These are phyloP conservation scores for Acanthamoeba triangularis DNA, from an alignment of 208 protist genomes.

Conservation along the genomic window DNA sequence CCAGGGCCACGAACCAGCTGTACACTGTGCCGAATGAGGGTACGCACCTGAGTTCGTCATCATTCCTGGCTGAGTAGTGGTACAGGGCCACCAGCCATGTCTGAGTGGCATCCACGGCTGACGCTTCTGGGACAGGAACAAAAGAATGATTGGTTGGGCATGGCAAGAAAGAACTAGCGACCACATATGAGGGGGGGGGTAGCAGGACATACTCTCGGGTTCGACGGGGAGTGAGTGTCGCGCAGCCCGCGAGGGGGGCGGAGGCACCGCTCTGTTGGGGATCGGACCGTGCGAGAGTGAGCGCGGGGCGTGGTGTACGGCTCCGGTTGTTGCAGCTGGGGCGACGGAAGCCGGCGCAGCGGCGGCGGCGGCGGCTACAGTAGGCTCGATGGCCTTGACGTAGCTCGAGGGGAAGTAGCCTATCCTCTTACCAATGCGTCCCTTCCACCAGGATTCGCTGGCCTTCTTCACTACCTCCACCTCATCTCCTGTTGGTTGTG, in stretches of 20 bases:
- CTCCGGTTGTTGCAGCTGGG: too few species aligned
- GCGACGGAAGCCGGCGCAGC: background rate
- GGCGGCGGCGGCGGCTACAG: background rate
- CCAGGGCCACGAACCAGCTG: background rate
- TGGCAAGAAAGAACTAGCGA: background rate
- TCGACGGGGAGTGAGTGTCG: too few species aligned
- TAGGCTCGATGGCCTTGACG: background rate
- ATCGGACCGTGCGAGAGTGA: background rate
- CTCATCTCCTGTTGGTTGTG: background rate
- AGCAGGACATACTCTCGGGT: background rate
- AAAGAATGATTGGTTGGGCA: background rate
- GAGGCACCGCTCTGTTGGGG: background rate
- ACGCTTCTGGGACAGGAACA: background rate
- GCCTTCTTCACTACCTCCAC: slow-evolving; percentile 43
- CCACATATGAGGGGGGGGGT: background rate
- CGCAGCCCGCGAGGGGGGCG: background rate
- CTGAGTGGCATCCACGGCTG: background rate
- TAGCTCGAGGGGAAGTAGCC: slow-evolving; percentile 70
- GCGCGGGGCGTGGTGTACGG: too few species aligned
- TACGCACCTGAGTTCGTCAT: slow-evolving; percentile 1
- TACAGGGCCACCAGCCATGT: slow-evolving; percentile 16
- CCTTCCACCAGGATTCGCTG: slow-evolving; percentile 64
- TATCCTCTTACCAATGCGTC: background rate
- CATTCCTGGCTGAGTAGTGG: background rate
- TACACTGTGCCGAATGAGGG: background rate